Evolutionary conservation across 192 early-diverging fungal genomes (phyloP).

Genomic region (Linnemannia hyalina): DNA sequence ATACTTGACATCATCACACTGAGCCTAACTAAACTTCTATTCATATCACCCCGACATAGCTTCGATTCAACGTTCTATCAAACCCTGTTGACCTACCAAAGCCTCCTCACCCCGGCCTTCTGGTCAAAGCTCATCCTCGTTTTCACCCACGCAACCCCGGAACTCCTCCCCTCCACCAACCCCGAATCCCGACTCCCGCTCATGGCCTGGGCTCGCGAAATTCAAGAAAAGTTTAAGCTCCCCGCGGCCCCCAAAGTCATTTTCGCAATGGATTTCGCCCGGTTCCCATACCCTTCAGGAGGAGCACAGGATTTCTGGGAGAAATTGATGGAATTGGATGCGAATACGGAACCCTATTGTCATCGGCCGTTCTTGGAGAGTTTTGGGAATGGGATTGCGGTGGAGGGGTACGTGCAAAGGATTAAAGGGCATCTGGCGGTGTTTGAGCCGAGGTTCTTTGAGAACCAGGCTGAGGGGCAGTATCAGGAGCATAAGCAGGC

Average conservation of each 20-base stretch:
- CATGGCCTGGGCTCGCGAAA: conserved; percentile 48
- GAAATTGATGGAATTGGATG: conserved; percentile 50
- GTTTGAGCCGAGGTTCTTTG: conserved; percentile 53
- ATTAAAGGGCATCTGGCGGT: conserved; percentile 47
- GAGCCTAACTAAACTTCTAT: neutral
- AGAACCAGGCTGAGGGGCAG: conserved; percentile 42
- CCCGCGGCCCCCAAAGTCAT: conserved; percentile 16
- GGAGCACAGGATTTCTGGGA: conserved; percentile 56
- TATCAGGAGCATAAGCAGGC: conserved; percentile 21
- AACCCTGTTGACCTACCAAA: conserved; percentile 44
- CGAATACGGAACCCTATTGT: conserved; percentile 53
- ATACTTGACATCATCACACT: neutral
- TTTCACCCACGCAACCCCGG: conserved; percentile 50
- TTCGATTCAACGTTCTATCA: conserved; percentile 50
- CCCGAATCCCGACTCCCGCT: conserved; percentile 32
- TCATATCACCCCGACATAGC: neutral
- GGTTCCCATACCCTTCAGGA: conserved; percentile 44
- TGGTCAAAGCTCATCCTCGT: conserved; percentile 55
- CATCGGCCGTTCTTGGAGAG: conserved; percentile 52
- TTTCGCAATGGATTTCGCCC: conserved; percentile 47
- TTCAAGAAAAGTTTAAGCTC: conserved; percentile 45
- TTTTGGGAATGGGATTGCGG: conserved; percentile 50
- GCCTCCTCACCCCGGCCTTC: conserved; percentile 41
- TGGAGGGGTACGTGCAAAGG: conserved; percentile 44
- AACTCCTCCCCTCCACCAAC: conserved; percentile 25